Conservation (phyloP, 2,329 filamentous ascomycete genomes). For the Aureobasidium uvarum region DNA sequence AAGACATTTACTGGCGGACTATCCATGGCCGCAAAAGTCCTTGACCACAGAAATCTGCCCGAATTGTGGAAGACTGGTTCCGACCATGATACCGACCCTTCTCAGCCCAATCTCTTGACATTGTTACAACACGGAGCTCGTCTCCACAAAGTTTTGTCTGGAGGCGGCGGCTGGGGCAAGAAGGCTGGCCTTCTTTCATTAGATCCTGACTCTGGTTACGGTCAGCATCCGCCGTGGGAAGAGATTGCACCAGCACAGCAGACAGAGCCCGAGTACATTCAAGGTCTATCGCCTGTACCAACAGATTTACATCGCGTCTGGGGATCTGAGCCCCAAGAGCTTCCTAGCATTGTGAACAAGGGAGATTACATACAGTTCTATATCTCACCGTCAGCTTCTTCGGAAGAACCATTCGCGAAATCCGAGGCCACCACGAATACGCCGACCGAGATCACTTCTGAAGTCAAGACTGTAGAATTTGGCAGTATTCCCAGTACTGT, state of each 20-base stretch:
- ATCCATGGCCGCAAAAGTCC: constrained; percentile 4
- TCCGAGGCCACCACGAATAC: constrained; percentile 34
- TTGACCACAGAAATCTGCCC: background rate
- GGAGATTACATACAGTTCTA: constrained; percentile 69
- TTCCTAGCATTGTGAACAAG: constrained; percentile 57
- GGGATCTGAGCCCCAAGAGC: constrained; percentile 37
- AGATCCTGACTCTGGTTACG: constrained; percentile 60
- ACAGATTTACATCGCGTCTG: constrained; percentile 32
- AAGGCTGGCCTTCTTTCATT: constrained; percentile 77
- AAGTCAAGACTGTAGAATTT: constrained; percentile 37
- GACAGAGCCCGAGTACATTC: constrained; percentile 14
- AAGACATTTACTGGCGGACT: constrained; percentile 21
- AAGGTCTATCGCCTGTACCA: constrained; percentile 9
- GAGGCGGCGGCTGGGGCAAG: constrained; percentile 79
- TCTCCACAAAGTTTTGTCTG: constrained; percentile 62
- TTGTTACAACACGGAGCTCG: constrained; percentile 37
- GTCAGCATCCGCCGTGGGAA: constrained; percentile 7
- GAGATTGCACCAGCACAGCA: constrained; percentile 6
- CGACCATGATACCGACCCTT: background rate
- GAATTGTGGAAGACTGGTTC: constrained; percentile 6
- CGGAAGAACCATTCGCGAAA: background rate
- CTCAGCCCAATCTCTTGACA: background rate
- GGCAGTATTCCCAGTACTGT: constrained; percentile 49
- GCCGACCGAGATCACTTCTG: background rate
- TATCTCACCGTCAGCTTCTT: constrained; percentile 35